Base-by-base conservation (phyloP, 2,329 filamentous ascomycete species). In the Aureobasidium sp. region DNA sequence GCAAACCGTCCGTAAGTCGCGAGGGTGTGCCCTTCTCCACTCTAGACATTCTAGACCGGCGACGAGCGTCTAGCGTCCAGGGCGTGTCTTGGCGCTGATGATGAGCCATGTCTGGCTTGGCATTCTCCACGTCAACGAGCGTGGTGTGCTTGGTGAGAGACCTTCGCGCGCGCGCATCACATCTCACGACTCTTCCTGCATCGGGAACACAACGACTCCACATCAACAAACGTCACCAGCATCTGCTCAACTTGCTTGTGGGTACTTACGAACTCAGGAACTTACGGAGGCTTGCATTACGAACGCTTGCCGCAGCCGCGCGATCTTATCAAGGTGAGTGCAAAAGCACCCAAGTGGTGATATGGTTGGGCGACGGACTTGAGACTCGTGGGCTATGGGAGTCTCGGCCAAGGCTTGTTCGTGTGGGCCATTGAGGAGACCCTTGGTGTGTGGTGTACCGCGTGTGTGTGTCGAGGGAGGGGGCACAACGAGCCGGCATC, bases 21-120 rank as follows among this genome's bases (percentile, higher is more conserved):
- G 57, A 60, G 44, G n/a, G 57, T 59, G 57, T 50, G 57, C 36
- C 42, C 30, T 60, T 60, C 57, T 60, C 57, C 57, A 60, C 57
- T 49, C 54, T 10, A 27, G 32, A 41, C 25, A 49, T 49, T 59
- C 55, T 59, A 59, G 55, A 59, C 44, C 55, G 0, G 11, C 29
- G 54, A 21, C 54, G 54, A 47, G 30, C 39, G 54, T 37, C 54
- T 58, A 58, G 54, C 54, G 54, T 41, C 55, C 34, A 49, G 13
- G 14, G 32, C 44, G 3, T 21, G 27, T 49, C 55, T 49, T 59
- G 42, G 21, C 21, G 16, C 48, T 30, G 48, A 32, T 9, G 25
- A 27, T 51, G 48, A 37, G 48, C 30, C 13, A 51, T 49, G 7
- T 34, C 34, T 44, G 32, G 49, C 50, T 41, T 41, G 53, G 34